Conservation (phyloP, 2,329 filamentous ascomycete genomes). For the Trichothecium sympodiale region DNA sequence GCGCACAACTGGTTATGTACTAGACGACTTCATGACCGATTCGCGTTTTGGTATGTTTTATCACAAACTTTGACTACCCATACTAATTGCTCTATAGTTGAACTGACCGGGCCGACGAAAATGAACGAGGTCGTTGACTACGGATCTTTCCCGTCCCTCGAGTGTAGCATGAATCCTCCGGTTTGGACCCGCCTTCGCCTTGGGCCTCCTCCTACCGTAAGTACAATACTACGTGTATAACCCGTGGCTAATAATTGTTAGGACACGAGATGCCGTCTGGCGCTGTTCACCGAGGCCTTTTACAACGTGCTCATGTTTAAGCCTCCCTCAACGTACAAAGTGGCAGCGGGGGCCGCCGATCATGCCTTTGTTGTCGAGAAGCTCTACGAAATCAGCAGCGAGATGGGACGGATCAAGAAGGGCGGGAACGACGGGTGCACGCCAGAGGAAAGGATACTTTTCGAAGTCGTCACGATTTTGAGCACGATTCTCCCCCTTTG, state of each 20-base stretch:
- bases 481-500: slow-evolving; percentile 21
- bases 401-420: slow-evolving; percentile 27
- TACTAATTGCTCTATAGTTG: slow-evolving; percentile 18
- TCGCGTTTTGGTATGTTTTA: slow-evolving; percentile 32
- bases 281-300: slow-evolving; percentile 38
- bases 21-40: slow-evolving; percentile 30
- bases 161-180: slow-evolving; percentile 22
- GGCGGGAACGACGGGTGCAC: slow-evolving; percentile 22
- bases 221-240: slow-evolving; percentile 8
- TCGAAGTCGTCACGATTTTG: slow-evolving; percentile 30
- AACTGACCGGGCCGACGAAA: slow-evolving; percentile 24
- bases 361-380: slow-evolving; percentile 31
- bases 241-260: slow-evolving; percentile 15
- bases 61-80: slow-evolving; percentile 6
- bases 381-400: slow-evolving; percentile 29
- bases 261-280: slow-evolving; percentile 38
- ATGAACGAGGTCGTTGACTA: slow-evolving; percentile 39
- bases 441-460: slow-evolving; percentile 29
- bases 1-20: slow-evolving; percentile 28
- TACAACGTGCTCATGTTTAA: slow-evolving; percentile 37
- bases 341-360: slow-evolving; percentile 26
- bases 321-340: slow-evolving; percentile 39
- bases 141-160: slow-evolving; percentile 38
- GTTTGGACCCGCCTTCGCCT: slow-evolving; percentile 34
- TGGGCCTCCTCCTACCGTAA: slow-evolving; percentile 40